A percentile compares a stretch with the other conserved stretches of the same genome.
phyloP scores from a whole-genome alignment of 1,284 basidiomycete genomes.

The Ustilago crameri region DNA sequence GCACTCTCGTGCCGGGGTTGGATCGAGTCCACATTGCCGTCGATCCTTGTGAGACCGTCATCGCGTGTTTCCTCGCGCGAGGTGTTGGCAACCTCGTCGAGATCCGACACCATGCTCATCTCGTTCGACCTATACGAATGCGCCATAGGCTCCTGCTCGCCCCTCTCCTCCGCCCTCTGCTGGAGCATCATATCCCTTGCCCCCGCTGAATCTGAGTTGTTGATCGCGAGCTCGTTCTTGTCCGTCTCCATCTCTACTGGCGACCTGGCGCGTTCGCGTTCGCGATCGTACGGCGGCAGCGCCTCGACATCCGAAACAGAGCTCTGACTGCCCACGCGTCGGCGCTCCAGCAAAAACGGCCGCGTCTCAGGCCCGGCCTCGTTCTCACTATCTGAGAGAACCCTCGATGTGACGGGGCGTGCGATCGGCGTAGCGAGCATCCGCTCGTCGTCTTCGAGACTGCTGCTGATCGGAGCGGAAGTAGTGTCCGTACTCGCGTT shows the following conservation, averaged over 20 bases:
- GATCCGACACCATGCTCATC: conserved; percentile 30
- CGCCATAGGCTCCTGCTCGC: conserved; percentile 37
- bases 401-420: conserved; percentile 16
- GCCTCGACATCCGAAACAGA: conserved; percentile 42
- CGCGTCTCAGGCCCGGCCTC: conserved; percentile 20
- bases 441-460: conserved; percentile 43
- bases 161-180: conserved; percentile 49
- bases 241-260: conserved; percentile 25
- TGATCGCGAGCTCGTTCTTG: conserved; percentile 39
- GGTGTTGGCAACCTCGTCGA: conserved; percentile 21
- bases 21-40: conserved; percentile 2
- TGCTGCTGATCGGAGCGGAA: conserved; percentile 30
- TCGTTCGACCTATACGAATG: conserved; percentile 46
- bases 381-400: conserved; percentile 26
- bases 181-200: conserved; percentile 57
- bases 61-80: conserved; percentile 18
- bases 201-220: conserved; percentile 47
- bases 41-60: background rate
- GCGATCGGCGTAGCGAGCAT: conserved; percentile 48
- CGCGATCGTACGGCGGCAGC: conserved; percentile 20
- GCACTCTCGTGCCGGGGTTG: conserved; percentile 12
- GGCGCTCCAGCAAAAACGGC: conserved; percentile 36
- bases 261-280: conserved; percentile 14
- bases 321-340: conserved; percentile 36
- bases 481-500: conserved; percentile 19